A percentile compares a stretch with the other conserved stretches of the same genome.
These are phyloP conservation scores for Cyclotella sp. DNA, from an alignment of 108 stramenopile genomes.

Conservation along the genomic window DNA sequence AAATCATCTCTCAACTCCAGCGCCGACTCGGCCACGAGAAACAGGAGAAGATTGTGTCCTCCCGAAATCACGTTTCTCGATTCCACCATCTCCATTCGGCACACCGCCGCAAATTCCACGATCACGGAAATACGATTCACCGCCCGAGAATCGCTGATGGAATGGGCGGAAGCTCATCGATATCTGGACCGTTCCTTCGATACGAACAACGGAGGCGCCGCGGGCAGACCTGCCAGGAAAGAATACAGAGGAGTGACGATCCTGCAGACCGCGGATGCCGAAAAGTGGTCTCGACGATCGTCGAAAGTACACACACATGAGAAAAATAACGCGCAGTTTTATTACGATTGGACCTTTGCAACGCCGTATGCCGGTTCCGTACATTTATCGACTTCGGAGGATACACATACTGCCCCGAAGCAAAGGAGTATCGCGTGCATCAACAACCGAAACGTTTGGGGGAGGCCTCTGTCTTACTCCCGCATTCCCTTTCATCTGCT, in stretches of 20 bases:
- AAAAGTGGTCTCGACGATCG: conserved; percentile 58
- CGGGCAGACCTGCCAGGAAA: background rate
- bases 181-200: conserved; percentile 41
- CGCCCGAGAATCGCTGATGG: conserved; percentile 63
- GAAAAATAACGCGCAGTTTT: conserved; percentile 48
- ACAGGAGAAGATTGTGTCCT: conserved; percentile 49
- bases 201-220: background rate
- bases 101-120: background rate
- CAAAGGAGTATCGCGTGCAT: background rate
- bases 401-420: background rate
- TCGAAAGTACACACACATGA: background rate
- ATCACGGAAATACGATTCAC: conserved; percentile 42
- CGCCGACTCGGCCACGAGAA: background rate
- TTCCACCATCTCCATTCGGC: conserved; percentile 58
- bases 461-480: conserved; percentile 39
- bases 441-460: conserved; percentile 50
- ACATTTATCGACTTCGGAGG: background rate
- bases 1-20: background rate
- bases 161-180: conserved; percentile 76
- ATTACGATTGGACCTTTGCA: conserved; percentile 85
- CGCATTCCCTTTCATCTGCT: conserved; percentile 64
- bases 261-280: conserved; percentile 64
- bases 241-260: conserved; percentile 64
- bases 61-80: conserved; percentile 83
- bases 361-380: conserved; percentile 64